A percentile compares a stretch with the other conserved stretches of the same genome.
These are phyloP conservation scores for Lodderomyces metapsilosis DNA, from an alignment of 1,139 yeast species.

Conservation along the genomic window DNA sequence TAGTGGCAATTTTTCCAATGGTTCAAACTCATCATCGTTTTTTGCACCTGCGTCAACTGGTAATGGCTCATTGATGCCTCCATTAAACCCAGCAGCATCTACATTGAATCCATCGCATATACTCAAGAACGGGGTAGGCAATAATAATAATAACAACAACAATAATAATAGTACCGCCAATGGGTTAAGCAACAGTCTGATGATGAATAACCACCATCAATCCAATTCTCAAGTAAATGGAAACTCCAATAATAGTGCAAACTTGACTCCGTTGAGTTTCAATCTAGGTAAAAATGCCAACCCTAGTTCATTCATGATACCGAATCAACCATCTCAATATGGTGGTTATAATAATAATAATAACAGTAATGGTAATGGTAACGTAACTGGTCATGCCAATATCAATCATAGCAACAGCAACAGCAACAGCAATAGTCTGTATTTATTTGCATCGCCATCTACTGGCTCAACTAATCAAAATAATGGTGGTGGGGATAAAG, in stretches of 20 bases:
- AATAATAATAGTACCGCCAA: background rate
- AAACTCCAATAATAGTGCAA: constrained; percentile 1
- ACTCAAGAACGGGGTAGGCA: background rate
- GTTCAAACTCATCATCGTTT: background rate
- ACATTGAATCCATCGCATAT: constrained; percentile 28
- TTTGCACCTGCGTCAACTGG: constrained; percentile 3
- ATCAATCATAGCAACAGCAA: constrained; percentile 1
- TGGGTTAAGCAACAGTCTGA: background rate
- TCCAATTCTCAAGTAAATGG: constrained; percentile 2
- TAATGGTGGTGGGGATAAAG: constrained; percentile 6
- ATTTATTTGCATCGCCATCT: constrained; percentile 4
- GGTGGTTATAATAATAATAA: background rate
- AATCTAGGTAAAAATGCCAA: constrained; percentile 1
- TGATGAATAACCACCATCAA: background rate
- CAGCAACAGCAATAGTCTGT: no score
- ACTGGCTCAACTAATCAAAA: background rate
- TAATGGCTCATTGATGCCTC: constrained; percentile 15
- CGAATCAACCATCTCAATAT: background rate
- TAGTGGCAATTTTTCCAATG: constrained; percentile 1
- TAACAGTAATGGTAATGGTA: background rate
- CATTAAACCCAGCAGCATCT: constrained; percentile 15
- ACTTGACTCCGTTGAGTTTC: background rate
- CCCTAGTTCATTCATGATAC: constrained; percentile 4
- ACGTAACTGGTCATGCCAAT: background rate
- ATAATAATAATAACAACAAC: background rate